Conservation (phyloP, 257 asterid genomes). For the Solanum virginianum region DNA sequence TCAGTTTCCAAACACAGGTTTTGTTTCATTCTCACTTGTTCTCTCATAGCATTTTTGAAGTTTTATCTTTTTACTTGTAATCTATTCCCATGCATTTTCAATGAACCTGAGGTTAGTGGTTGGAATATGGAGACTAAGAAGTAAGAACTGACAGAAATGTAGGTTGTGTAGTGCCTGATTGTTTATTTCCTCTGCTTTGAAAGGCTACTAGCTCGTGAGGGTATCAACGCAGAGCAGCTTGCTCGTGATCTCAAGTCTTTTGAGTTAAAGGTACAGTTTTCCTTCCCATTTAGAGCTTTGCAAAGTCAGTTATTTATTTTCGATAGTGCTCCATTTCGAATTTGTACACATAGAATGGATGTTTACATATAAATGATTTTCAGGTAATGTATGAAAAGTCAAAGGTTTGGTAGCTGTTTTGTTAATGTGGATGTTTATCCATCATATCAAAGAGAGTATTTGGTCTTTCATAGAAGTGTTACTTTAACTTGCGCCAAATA, state of each 20-base stretch:
- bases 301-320: neutral
- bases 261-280: constrained; percentile 58
- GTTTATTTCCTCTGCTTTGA: neutral
- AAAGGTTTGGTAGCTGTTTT: neutral
- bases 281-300: neutral
- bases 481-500: neutral
- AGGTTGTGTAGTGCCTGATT: neutral
- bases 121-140: neutral
- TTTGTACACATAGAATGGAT: neutral
- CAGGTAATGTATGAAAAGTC: neutral
- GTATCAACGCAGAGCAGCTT: constrained; percentile 93
- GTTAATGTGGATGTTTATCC: neutral
- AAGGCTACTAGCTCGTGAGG: constrained; percentile 92
- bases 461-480: neutral
- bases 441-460: neutral
- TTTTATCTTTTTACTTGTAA: neutral
- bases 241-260: constrained; percentile 98
- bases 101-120: neutral
- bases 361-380: neutral
- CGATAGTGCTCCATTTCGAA: neutral
- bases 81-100: neutral
- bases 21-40: neutral
- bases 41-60: neutral
- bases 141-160: neutral
- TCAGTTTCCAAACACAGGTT: neutral